Evolutionary conservation across 345 rosid genomes (phyloP).

Genomic region (Ceriops decandra): DNA sequence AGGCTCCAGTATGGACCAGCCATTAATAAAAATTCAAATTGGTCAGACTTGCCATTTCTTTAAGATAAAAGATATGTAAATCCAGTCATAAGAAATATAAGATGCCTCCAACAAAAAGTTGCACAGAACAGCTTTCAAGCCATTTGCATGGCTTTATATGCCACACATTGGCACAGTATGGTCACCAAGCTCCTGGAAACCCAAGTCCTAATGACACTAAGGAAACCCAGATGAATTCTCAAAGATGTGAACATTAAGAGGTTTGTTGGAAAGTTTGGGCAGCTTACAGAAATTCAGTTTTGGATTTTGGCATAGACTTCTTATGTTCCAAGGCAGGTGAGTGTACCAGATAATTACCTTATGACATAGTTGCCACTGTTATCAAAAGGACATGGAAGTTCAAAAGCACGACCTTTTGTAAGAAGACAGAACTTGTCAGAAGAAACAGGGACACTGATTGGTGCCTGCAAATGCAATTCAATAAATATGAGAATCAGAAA

Average conservation of each 20-base stretch:
- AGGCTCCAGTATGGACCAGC: neutral
- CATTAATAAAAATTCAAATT: neutral
- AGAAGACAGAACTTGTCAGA: conserved; percentile 88
- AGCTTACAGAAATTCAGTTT: neutral
- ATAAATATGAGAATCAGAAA: conserved; percentile 5
- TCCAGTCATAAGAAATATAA: neutral
- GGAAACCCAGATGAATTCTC: conserved; percentile 1
- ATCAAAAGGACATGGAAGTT: conserved; percentile 88
- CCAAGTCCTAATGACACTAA: neutral
- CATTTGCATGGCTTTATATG: neutral
- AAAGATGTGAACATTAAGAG: neutral
- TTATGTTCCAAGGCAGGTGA: conserved; percentile 3
- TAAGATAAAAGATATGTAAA: too few relatives aligned
- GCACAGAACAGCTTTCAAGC: neutral
- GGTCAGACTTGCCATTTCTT: neutral
- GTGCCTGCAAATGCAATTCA: conserved; percentile 53
- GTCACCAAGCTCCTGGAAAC: neutral
- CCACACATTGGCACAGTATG: neutral
- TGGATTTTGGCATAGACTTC: neutral
- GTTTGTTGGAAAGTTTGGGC: neutral
- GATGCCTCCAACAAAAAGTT: neutral
- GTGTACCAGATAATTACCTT: conserved; percentile 42
- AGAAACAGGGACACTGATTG: conserved; percentile 67
- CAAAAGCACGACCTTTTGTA: conserved; percentile 63
- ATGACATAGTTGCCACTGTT: conserved; percentile 87